phyloP scores from a whole-genome alignment of 2,329 filamentous ascomycete genomes.

The Ustilaginoidea virens region DNA sequence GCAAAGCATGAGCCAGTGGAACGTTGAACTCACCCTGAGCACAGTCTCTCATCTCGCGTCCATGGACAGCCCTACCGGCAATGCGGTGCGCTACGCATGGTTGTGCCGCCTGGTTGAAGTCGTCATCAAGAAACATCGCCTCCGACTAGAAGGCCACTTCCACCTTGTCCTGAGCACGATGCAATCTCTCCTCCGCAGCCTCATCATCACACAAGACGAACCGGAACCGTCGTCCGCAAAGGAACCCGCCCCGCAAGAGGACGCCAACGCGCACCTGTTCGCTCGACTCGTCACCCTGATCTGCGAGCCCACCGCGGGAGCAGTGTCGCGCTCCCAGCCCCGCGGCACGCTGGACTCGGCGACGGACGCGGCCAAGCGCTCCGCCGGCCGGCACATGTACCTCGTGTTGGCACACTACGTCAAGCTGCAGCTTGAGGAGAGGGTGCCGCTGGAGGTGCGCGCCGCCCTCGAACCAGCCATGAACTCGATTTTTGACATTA shows the following conservation, averaged over 20 bases:
- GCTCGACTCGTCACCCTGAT: slow-evolving; percentile 41
- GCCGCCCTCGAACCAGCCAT: slow-evolving; percentile 42
- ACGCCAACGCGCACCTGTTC: slow-evolving; percentile 34
- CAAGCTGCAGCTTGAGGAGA: slow-evolving; percentile 42
- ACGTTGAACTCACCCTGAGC: slow-evolving; percentile 36
- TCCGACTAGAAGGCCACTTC: slow-evolving; percentile 46
- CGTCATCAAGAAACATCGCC: slow-evolving; percentile 42
- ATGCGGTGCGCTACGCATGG: slow-evolving; percentile 23
- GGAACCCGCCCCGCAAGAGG: slow-evolving; percentile 16
- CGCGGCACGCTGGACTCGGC: slow-evolving; percentile 38
- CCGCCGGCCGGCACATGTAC: slow-evolving; percentile 47
- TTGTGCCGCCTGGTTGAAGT: slow-evolving; percentile 39
- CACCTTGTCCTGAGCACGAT: slow-evolving; percentile 40
- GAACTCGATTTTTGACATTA: slow-evolving; percentile 44
- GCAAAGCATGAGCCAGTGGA: slow-evolving; percentile 39
- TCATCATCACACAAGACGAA: slow-evolving; percentile 29
- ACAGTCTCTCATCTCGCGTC: slow-evolving; percentile 23
- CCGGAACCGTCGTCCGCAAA: slow-evolving; percentile 6
- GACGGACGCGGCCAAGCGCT: slow-evolving; percentile 43
- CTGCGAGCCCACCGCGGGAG: slow-evolving; percentile 41
- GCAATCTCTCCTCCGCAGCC: slow-evolving; percentile 37
- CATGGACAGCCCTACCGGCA: slow-evolving; percentile 12
- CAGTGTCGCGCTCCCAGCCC: slow-evolving; percentile 32
- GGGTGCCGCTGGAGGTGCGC: slow-evolving; percentile 32
- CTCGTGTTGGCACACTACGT: slow-evolving; percentile 43